Evolutionary conservation across 768 basidiomycete species (phyloP), one percentile per base, ranked within the genome.

Genomic region (Leucocoprinus sp.): DNA sequence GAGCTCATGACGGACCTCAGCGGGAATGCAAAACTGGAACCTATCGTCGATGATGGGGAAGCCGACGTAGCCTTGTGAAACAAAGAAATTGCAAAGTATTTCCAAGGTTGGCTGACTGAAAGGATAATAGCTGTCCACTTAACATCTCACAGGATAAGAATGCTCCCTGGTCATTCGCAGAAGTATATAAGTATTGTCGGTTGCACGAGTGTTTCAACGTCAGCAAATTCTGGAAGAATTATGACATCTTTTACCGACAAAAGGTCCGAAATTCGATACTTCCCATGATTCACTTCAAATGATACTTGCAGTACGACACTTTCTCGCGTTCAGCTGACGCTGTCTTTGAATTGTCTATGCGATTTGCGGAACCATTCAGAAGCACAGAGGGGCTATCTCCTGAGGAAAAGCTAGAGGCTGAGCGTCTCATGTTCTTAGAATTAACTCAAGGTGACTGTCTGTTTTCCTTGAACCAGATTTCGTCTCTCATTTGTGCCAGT

Each of bases 31-130:
- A 89, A 88, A 60, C 71, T 95, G 8, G 69, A 93, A 9, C 89
- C 89, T 24, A 89, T 96, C 57, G 65, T 89, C 24, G 93, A 96
- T 60, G 93, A 96, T 57, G 80, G 75, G 42, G 93, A 93, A 59
- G 92, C 80, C 7, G 93, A 96, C 51, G 85, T 97, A 23, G 83
- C 91, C 5, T 72, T 96, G 6, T 97, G 93, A 93, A 97, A 97
- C 67, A 95, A 96, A 60, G 90, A 92, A 61, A 93, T 95, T 37
- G 90, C 90, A 34, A 91, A 89, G 59, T 96, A 78, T 62, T 96
- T 96, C 67, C 82, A 91, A 66, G 89, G 88, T 79, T 55, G 57
- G 62, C 62, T 15, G 15, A 2, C 2, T 9, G n/a, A 6, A 8
- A 12, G 34, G 24, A 7, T 17, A 8, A 21, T 42, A 31, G 22